Conservation (phyloP, 345 rosid genomes). For the Ceriops tagal region DNA sequence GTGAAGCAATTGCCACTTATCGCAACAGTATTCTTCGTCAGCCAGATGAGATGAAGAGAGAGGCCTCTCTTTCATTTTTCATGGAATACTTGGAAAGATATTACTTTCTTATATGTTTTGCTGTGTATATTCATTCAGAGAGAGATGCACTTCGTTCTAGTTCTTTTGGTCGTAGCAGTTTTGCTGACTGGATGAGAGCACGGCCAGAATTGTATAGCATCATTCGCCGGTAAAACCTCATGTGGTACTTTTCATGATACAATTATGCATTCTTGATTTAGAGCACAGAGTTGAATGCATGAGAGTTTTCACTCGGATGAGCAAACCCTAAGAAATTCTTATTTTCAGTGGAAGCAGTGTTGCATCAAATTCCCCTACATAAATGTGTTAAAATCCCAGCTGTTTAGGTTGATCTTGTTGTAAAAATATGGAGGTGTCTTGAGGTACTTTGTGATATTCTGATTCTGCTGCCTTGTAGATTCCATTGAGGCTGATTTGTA, state of each 20-base stretch:
- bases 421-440: neutral
- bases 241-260: neutral
- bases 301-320: neutral
- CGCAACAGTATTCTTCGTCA: constrained; percentile 88
- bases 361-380: neutral
- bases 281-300: neutral
- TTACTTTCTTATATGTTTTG: constrained; percentile 94
- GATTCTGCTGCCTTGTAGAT: too few species aligned
- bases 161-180: constrained; percentile 69
- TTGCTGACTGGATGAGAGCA: constrained; percentile 98
- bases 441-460: neutral
- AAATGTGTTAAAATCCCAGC: neutral
- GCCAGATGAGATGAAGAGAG: constrained; percentile 98
- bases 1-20: constrained; percentile 91
- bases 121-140: constrained; percentile 94
- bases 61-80: constrained; percentile 85
- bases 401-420: neutral
- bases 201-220: constrained; percentile 97
- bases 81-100: constrained; percentile 98
- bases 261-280: constrained; percentile 4
- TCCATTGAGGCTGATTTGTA: neutral
- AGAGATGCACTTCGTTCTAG: constrained; percentile 74
- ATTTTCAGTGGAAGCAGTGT: neutral
- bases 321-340: neutral
- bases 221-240: constrained; percentile 65